phyloP scores from a whole-genome alignment of 1,284 basidiomycete genomes.

The Pseudozyma tsukubaensis region DNA sequence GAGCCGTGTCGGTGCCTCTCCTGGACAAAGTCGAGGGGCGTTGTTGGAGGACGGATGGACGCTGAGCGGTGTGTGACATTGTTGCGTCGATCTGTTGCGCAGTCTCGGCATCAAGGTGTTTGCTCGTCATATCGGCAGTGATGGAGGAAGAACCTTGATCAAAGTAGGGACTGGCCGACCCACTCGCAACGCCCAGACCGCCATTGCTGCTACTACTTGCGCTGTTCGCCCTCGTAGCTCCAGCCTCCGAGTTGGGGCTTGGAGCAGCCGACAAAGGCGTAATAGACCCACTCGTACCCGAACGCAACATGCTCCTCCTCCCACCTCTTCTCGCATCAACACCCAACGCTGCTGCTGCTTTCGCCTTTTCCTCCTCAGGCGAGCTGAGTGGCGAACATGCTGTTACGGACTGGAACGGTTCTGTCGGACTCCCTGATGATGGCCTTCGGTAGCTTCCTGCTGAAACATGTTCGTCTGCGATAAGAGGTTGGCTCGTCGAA shows the following conservation, averaged over 20 bases:
- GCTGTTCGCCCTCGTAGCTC: slow-evolving; percentile 12
- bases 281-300: slow-evolving; percentile 43
- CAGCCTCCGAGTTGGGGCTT: slow-evolving; percentile 9
- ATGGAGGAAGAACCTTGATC: no score
- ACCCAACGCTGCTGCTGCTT: neutral
- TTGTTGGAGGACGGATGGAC: neutral
- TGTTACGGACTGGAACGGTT: slow-evolving; percentile 29
- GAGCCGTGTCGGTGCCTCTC: neutral
- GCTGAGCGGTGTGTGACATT: neutral
- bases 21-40: neutral
- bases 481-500: neutral
- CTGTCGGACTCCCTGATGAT: slow-evolving; percentile 10
- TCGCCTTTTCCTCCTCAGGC: slow-evolving; percentile 15
- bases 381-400: slow-evolving; percentile 34
- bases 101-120: no score
- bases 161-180: neutral
- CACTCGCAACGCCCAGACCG: neutral
- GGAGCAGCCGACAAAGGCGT: slow-evolving; percentile 8
- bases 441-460: slow-evolving; percentile 31
- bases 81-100: neutral
- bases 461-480: slow-evolving; percentile 28
- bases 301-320: slow-evolving; percentile 26
- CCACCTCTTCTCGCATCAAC: slow-evolving; percentile 11
- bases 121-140: no score
- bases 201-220: neutral